Evolutionary conservation across 768 basidiomycete genomes (phyloP).

Genomic region (Tricholoma saponaceum): DNA sequence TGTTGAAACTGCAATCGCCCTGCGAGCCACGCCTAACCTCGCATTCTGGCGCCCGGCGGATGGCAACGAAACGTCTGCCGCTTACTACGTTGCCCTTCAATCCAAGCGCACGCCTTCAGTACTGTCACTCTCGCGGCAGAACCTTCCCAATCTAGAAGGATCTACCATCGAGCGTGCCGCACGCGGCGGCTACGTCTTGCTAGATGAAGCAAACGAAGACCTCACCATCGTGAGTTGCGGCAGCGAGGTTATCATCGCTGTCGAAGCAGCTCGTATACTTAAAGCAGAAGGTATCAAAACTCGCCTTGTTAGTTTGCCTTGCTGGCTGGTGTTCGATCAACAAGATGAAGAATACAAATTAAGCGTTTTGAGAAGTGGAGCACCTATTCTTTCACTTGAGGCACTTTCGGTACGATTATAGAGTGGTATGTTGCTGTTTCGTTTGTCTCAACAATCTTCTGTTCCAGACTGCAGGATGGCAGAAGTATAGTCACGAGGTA

Average conservation of each 20-base stretch:
- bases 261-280: slow-evolving; percentile 83
- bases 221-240: slow-evolving; percentile 88
- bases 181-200: slow-evolving; percentile 86
- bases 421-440: background rate
- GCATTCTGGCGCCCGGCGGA: slow-evolving; percentile 94
- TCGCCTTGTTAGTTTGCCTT: slow-evolving; percentile 84
- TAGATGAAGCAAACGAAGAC: slow-evolving; percentile 77
- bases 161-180: slow-evolving; percentile 81
- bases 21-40: slow-evolving; percentile 88
- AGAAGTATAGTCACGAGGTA: slow-evolving; percentile 84
- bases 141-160: slow-evolving; percentile 87
- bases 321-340: slow-evolving; percentile 83
- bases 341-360: slow-evolving; percentile 78
- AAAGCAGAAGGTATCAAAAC: slow-evolving; percentile 73
- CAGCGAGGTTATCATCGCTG: slow-evolving; percentile 82
- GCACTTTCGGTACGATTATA: slow-evolving; percentile 49
- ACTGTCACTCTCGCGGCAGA: slow-evolving; percentile 81
- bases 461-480: slow-evolving; percentile 72
- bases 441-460: slow-evolving; percentile 8
- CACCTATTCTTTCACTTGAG: slow-evolving; percentile 87
- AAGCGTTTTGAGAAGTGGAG: slow-evolving; percentile 83
- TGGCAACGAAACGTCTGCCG: slow-evolving; percentile 95
- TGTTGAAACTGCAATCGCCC: slow-evolving; percentile 80
- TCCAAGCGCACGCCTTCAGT: slow-evolving; percentile 79
- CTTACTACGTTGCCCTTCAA: slow-evolving; percentile 77